phyloP scores from a whole-genome alignment of 2,329 filamentous ascomycete genomes.

The Sporothrix globosa region DNA sequence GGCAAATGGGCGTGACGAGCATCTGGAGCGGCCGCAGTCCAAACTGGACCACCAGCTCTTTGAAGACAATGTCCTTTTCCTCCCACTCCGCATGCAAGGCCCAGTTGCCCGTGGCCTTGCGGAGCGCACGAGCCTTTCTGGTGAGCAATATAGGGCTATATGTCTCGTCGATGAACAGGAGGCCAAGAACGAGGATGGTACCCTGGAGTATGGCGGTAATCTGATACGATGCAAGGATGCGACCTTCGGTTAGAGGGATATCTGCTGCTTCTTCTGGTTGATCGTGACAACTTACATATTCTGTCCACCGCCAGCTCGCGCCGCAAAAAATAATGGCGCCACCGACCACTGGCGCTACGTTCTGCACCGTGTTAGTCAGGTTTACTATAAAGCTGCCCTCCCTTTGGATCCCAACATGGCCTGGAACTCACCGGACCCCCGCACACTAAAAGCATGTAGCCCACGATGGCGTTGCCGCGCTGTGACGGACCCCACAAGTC shows the following conservation, averaged over 20 bases:
- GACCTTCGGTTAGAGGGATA: too few relatives aligned
- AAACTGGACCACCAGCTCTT: conserved; percentile 26
- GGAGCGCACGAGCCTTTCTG: conserved; percentile 20
- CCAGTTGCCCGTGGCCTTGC: conserved; percentile 24
- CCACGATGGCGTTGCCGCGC: conserved; percentile 29
- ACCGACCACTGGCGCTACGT: neutral
- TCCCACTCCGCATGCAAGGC: conserved; percentile 25
- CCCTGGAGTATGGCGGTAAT: conserved; percentile 1
- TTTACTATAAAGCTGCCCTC: too few relatives aligned
- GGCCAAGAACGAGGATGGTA: conserved; percentile 6
- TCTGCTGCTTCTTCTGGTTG: too few relatives aligned
- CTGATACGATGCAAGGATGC: neutral
- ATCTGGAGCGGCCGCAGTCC: conserved; percentile 27
- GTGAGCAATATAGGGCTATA: conserved; percentile 22
- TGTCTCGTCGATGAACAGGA: conserved; percentile 26
- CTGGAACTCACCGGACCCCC: neutral
- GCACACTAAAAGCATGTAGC: conserved; percentile 4
- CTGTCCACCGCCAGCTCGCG: conserved; percentile 11
- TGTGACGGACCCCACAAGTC: conserved; percentile 26
- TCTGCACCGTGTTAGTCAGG: neutral
- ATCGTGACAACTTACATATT: neutral
- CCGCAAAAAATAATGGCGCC: neutral
- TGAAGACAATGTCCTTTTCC: conserved; percentile 21
- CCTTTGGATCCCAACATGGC: neutral
- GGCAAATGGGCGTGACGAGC: conserved; percentile 19